A percentile compares a stretch with the other conserved stretches of the same genome.
Evolutionary conservation across 371 early-diverging fungal species (phyloP).

Genomic region (Thermomucor indicae-seudaticae): DNA sequence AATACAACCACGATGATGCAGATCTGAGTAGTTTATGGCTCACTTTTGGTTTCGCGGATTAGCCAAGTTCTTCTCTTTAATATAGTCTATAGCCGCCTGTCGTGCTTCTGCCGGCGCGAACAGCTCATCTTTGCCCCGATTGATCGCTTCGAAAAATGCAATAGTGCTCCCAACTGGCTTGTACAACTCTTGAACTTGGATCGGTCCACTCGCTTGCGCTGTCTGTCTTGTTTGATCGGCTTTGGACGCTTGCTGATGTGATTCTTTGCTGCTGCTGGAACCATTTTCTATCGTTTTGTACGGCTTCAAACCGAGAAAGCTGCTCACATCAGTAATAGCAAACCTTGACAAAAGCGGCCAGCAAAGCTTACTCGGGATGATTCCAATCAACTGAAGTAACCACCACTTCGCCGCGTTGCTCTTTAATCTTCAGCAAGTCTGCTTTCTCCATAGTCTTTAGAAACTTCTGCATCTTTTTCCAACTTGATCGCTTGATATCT

Average conservation of each 20-base stretch:
- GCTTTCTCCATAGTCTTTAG: slow-evolving; percentile 64
- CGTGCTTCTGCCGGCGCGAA: slow-evolving; percentile 58
- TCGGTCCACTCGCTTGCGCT: not conserved
- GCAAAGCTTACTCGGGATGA: slow-evolving; percentile 26
- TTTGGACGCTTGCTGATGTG: not conserved
- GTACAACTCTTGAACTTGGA: slow-evolving; percentile 46
- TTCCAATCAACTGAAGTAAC: slow-evolving; percentile 58
- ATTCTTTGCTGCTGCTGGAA: not conserved
- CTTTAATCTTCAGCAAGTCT: slow-evolving; percentile 65
- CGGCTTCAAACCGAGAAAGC: slow-evolving; percentile 19
- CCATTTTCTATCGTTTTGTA: slow-evolving; percentile 32
- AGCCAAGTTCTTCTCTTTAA: slow-evolving; percentile 49
- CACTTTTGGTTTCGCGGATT: slow-evolving; percentile 61
- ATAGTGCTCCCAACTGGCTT: slow-evolving; percentile 45
- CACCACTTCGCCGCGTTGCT: slow-evolving; percentile 59
- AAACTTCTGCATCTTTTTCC: slow-evolving; percentile 74
- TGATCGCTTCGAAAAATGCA: slow-evolving; percentile 50
- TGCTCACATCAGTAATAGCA: not conserved
- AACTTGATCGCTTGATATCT: slow-evolving; percentile 70
- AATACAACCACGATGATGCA: no score
- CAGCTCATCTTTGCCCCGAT: slow-evolving; percentile 45
- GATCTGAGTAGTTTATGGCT: not conserved
- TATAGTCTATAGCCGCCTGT: slow-evolving; percentile 51
- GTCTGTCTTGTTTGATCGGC: not conserved
- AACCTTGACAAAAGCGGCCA: not conserved